Evolutionary conservation across 1,284 basidiomycete species (phyloP), one percentile per base, ranked within the genome.

Genomic region (Sporisorium sorghi): DNA sequence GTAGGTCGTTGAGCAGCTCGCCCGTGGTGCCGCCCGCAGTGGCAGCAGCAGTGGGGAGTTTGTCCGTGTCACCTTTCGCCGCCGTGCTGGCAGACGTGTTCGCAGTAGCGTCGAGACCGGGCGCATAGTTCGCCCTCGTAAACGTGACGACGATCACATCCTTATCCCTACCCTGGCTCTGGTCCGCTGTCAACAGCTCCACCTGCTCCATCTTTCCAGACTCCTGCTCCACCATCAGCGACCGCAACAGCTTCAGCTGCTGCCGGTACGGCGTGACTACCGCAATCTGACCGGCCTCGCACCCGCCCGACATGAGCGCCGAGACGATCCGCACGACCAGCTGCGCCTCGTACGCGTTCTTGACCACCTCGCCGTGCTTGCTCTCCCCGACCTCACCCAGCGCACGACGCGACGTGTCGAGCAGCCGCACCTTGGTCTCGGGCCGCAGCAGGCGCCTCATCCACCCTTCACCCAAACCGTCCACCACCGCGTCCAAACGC

Each of bases 161-260:
- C 55, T 81, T 83, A 86, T 99, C 97, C 50, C 97, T 87, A 0
- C 97, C 97, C 86, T 99, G 97, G 82, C 92, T 92, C 64, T 91
- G 91, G 86, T 99, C 97, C 1, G 94, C 94, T 0, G 97, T 99
- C 51, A 98, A 86, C 51, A 97, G 89, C 84, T 99, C 96, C 19
- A 99, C 86, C 5, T 52, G 44, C 3, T 62, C 35, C 28, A 58
- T 14, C 14, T 39, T 8, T 1, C 15, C 43, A 23, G 21, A n/a
- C 24, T 32, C 2, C 7, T 6, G 21, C n/a, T 30, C 19, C 37
- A 49, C 28, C 10, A 73, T 56, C 15, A 68, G 48, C 15, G 53
- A 87, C 85, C 75, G 93, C 81, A 94, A 85, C 0, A 95, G 87
- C 86, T 97, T 97, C 86, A 95, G 91, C 84, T 99, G 97, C 79